Base-by-base conservation (phyloP, 768 basidiomycete genomes). In the Tricholoma saponaceum region DNA sequence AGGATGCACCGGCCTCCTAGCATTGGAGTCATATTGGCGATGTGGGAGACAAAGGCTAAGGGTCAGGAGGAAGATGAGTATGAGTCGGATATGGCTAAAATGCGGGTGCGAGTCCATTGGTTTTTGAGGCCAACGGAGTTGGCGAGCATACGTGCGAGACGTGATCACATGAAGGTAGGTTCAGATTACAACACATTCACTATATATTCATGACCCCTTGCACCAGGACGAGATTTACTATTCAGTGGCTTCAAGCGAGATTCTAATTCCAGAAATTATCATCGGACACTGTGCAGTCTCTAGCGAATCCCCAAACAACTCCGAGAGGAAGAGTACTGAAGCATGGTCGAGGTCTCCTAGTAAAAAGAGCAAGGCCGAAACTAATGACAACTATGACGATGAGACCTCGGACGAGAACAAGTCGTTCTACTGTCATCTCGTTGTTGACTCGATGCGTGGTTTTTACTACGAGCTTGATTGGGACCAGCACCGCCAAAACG, bases 161-260 rank as follows among this genome's bases (percentile, higher is more conserved):
- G 89, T 43, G 80, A 83, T 16, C 80, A 86, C 66, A 64, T 73
- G 46, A 78, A 86, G 71, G 90, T 90, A 55, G 49, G 79, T 52
- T 6, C 14, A n/a, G 18, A 16, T 3, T n/a, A 28, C 28, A 47
- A 30, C 44, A 26, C 46, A 7, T 50, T 32, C 8, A 58, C 43
- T 18, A 12, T 37, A 32, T 20, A 4, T 20, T 53, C 50, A n/a
- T 33, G 46, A 25, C 44, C 44, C 46, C 18, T 33, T 10, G 12
- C 22, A 12, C 22, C 60, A 92, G 90, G 87, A 89, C 61, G 90
- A 92, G 69, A 78, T 92, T 6, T 91, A 89, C 63, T 88, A 87
- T 51, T 82, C 83, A 8, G 69, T 89, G 22, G 61, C 74, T 30
- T 75, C 77, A 4, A 75, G 73, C 43, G 81, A 74, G 22, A 72